Conservation (phyloP, 1,139 yeast species). For the Torulaspora globosa region DNA sequence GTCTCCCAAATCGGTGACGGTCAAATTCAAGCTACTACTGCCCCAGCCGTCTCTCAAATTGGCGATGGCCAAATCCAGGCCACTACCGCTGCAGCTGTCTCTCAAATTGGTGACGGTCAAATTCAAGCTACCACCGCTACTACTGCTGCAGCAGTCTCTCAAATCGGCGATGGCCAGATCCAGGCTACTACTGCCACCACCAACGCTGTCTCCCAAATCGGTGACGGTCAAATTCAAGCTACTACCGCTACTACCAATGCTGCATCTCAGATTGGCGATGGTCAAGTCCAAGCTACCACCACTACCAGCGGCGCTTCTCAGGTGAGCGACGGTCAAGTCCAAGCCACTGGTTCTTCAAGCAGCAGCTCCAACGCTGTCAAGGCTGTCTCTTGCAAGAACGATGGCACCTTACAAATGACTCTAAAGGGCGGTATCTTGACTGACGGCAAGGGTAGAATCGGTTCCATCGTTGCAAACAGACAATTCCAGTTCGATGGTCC, state of each 20-base stretch:
- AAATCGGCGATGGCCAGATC: constrained; percentile 47
- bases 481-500: constrained; percentile 92
- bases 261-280: constrained; percentile 15
- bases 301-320: constrained; percentile 45
- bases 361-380: constrained; percentile 20
- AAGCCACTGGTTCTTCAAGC: constrained; percentile 42
- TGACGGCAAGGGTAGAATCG: constrained; percentile 67
- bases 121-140: constrained; percentile 41
- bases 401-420: constrained; percentile 52
- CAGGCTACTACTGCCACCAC: constrained; percentile 43
- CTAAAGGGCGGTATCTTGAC: constrained; percentile 53
- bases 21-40: constrained; percentile 48
- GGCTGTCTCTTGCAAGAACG: constrained; percentile 46
- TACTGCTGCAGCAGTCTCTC: constrained; percentile 40
- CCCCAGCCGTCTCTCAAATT: constrained; percentile 48
- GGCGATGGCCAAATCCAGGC: constrained; percentile 59
- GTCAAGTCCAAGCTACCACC: constrained; percentile 16
- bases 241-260: constrained; percentile 41
- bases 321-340: constrained; percentile 61
- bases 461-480: constrained; percentile 81
- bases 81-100: constrained; percentile 42
- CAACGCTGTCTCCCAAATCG: constrained; percentile 48
- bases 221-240: constrained; percentile 63
- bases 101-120: constrained; percentile 52
- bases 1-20: constrained; percentile 47